Evolutionary conservation across 805 yeast species (phyloP).

Genomic region (Ogataea haglerorum): DNA sequence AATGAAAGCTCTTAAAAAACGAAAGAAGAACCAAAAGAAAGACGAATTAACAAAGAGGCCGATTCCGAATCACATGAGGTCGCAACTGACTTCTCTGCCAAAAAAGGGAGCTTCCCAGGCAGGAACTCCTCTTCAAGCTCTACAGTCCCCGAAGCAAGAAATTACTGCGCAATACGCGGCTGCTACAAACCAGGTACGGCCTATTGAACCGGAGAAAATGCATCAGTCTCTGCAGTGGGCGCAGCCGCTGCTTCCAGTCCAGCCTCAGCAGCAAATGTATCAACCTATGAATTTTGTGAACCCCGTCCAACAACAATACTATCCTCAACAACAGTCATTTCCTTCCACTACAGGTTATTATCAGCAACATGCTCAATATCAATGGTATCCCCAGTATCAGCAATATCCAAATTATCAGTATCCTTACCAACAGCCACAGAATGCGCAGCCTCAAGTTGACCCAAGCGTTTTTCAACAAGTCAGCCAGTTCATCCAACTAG

Average conservation of each 20-base stretch:
- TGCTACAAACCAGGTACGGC: neutral
- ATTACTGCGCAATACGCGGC: neutral
- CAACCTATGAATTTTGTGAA: neutral
- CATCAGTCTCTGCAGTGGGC: constrained; percentile 1
- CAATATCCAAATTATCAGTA: constrained; percentile 1
- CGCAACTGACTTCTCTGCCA: constrained; percentile 24
- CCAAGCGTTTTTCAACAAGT: constrained; percentile 21
- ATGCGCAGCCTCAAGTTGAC: constrained; percentile 7
- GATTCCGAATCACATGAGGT: constrained; percentile 21
- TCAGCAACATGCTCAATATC: constrained; percentile 14
- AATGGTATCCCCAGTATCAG: constrained; percentile 10
- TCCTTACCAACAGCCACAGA: constrained; percentile 3
- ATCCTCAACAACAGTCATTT: constrained; percentile 2
- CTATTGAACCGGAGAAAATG: neutral
- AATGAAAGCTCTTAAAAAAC: constrained; percentile 61
- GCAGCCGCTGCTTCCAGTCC: constrained; percentile 5
- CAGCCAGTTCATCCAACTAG: constrained; percentile 24
- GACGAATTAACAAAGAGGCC: constrained; percentile 14
- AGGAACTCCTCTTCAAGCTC: neutral
- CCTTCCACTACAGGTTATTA: neutral
- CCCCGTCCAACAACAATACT: neutral
- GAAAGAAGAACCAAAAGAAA: constrained; percentile 44
- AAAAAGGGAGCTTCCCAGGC: constrained; percentile 8
- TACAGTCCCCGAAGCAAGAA: neutral
- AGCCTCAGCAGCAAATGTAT: neutral